Base-by-base conservation (phyloP, 768 basidiomycete species). In the Lentinus tigrinus region DNA sequence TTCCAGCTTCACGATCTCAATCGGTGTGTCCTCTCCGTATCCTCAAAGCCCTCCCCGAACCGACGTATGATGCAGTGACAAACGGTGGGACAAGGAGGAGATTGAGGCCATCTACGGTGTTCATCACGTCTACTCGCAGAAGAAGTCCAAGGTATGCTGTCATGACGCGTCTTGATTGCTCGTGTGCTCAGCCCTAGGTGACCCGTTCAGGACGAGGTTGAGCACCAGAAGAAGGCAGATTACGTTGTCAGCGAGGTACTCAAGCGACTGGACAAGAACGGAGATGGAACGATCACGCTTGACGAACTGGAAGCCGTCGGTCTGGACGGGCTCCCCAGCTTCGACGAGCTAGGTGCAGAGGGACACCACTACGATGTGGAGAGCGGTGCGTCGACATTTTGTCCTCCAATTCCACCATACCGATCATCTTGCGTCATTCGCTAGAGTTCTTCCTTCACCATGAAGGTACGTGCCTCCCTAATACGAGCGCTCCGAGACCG, bases 101-200 rank as follows among this genome's bases (percentile, higher is more conserved):
- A 89, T 99, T 59, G 90, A 97, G 72, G 94, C 95, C 19, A 85
- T 99, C 38, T 99, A 99, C 64, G 96, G 96, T 52, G 89, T 98
- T 8, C 94, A 97, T 71, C 95, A 98, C 67, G 80, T 93, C 56
- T 92, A 89, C 70, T 90, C 88, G 43, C 87, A 87, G 77, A 88
- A 88, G 75, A 84, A 88, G 73, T 91, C 87, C 31, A 87, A 85
- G 79, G 89, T 82, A 56, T 24, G 57, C 27, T 5, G 6, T 16
- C 4, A n/a, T 17, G 11, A 40, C 14, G n/a, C 23, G 13, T 8
- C 28, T 14, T 3, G 19, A 21, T 7, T 26, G 0, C 43, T 19
- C 42, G 23, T 23, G 34, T 57, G 23, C 55, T 44, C 19, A 57
- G 16, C 27, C 3, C n/a, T 14, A 19, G 24, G 19, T 14, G 43